Percentiles rank a stretch among this genome's conserved stretches.
Conservation (phyloP, 2,329 filamentous ascomycete genomes). For the Fusarium succisae region DNA sequence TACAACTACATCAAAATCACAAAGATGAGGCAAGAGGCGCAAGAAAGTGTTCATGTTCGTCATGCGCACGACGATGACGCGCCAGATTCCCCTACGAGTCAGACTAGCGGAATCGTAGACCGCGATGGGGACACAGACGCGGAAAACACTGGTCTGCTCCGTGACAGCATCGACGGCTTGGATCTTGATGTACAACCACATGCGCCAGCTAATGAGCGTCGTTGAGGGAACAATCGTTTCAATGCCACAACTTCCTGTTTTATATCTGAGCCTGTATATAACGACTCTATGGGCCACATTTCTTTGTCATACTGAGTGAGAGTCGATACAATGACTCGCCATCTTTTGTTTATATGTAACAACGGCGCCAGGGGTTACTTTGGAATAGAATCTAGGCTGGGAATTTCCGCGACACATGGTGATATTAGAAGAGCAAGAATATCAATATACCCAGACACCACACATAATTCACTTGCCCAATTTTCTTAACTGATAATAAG, state of each 20-base stretch:
- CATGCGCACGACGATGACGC: conserved; percentile 48
- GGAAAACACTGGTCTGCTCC: conserved; percentile 58
- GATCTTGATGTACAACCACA: conserved; percentile 48
- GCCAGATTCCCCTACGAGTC: conserved; percentile 46
- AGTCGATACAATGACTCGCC: conserved; percentile 7
- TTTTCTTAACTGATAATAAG: neutral
- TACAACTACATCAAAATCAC: conserved; percentile 97
- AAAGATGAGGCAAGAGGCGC: conserved; percentile 85
- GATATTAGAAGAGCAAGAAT: conserved; percentile 8
- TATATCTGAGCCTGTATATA: conserved; percentile 23
- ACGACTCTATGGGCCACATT: conserved; percentile 19
- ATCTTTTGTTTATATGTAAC: conserved; percentile 32
- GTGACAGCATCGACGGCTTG: conserved; percentile 48
- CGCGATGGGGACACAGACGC: conserved; percentile 55
- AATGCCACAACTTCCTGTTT: conserved; percentile 21
- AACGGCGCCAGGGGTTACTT: conserved; percentile 9
- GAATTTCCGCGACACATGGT: neutral
- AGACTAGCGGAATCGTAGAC: conserved; percentile 54
- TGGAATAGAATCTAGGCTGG: conserved; percentile 10
- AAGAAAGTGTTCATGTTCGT: conserved; percentile 57
- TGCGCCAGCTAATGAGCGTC: conserved; percentile 19
- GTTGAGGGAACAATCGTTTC: conserved; percentile 25
- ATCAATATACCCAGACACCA: conserved; percentile 37
- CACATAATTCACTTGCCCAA: conserved; percentile 1
- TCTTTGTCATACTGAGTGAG: conserved; percentile 16